phyloP scores from a whole-genome alignment of 148 eudicot genomes.

The Fagopyrum esculentum region DNA sequence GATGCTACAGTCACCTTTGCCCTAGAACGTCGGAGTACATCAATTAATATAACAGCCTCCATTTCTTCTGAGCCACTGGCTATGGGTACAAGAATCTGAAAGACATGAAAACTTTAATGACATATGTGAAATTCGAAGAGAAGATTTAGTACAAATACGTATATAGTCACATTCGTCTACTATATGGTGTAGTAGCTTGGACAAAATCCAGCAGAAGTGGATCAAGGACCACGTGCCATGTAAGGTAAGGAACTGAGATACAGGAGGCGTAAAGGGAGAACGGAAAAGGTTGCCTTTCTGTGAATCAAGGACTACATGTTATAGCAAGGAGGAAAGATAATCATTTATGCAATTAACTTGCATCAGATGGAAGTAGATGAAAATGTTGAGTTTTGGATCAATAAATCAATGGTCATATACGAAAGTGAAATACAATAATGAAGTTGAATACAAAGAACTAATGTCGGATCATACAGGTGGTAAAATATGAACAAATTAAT shows the following conservation, averaged over 20 bases:
- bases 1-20: conserved; percentile 88
- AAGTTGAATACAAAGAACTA: not conserved
- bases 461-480: not conserved
- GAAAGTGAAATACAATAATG: not conserved
- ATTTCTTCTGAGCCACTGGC: conserved; percentile 94
- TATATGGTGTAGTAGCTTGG: not conserved
- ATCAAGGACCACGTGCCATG: not conserved
- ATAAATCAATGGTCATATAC: not conserved
- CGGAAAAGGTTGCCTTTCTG: not conserved
- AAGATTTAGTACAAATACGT: not conserved
- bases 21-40: conserved; percentile 76
- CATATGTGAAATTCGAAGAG: not conserved
- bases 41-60: conserved; percentile 93
- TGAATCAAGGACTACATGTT: not conserved
- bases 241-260: not conserved
- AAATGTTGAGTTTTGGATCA: not conserved
- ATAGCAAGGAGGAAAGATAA: not conserved
- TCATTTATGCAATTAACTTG: not conserved
- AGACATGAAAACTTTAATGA: not conserved
- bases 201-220: not conserved
- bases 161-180: not conserved
- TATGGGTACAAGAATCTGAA: conserved; percentile 84
- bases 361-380: not conserved
- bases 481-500: not conserved
- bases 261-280: not conserved